Conservation (phyloP, 2,329 filamentous ascomycete species). For the Trichocomaceae sp. region DNA sequence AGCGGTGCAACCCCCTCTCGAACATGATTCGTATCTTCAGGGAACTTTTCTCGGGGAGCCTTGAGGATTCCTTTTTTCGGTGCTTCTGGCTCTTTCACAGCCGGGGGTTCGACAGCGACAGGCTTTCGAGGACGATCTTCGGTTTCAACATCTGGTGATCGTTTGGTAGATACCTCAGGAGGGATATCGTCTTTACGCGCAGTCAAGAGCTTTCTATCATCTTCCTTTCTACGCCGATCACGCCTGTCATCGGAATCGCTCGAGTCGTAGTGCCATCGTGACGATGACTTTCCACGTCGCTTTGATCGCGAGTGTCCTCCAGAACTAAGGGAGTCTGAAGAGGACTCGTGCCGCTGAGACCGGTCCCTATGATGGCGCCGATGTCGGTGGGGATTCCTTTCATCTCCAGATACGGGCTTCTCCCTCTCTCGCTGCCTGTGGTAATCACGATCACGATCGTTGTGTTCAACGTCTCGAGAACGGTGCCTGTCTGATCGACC, state of each 20-base stretch:
- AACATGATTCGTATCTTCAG: constrained; percentile 74
- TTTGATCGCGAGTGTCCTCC: constrained; percentile 30
- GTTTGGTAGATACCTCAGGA: constrained; percentile 14
- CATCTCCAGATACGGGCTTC: constrained; percentile 15
- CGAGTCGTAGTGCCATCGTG: constrained; percentile 19
- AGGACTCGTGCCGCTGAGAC: constrained; percentile 16
- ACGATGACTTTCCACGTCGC: constrained; percentile 23
- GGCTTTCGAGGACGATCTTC: constrained; percentile 22
- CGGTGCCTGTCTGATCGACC: constrained; percentile 20
- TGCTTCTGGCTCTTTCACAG: constrained; percentile 54
- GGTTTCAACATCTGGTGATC: constrained; percentile 17
- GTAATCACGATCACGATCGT: constrained; percentile 13
- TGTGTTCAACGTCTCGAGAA: constrained; percentile 19
- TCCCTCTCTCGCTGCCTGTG: constrained; percentile 12
- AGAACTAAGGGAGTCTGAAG: constrained; percentile 23
- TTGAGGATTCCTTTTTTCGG: constrained; percentile 77
- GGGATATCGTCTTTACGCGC: constrained; percentile 14
- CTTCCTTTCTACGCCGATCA: constrained; percentile 15
- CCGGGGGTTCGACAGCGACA: constrained; percentile 22
- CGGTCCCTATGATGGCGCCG: constrained; percentile 18
- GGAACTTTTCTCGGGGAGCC: constrained; percentile 72
- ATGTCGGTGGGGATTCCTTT: constrained; percentile 15
- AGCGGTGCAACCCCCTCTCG: constrained; percentile 90
- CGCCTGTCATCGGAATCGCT: constrained; percentile 22
- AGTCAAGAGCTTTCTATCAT: constrained; percentile 2